A percentile compares a stretch with the other conserved stretches of the same genome.
Conservation (phyloP, 176 grass and related monocot species). For the Cenchrus purpureus region DNA sequence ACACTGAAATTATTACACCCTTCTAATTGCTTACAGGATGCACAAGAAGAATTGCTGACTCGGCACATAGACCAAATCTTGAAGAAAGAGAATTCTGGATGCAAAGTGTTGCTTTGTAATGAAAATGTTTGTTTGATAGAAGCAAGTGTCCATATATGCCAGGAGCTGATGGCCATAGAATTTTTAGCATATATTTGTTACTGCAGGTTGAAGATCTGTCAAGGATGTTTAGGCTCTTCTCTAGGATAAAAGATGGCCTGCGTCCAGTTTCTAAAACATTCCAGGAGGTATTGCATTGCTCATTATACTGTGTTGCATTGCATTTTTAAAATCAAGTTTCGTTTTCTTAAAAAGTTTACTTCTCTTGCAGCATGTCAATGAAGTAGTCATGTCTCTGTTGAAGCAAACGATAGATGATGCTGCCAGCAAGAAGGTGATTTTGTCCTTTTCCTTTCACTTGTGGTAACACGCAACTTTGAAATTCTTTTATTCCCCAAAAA, state of each 20-base stretch:
- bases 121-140: constrained; percentile 56
- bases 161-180: neutral
- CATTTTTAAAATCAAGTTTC: neutral
- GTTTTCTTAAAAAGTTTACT: constrained; percentile 15
- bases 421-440: constrained; percentile 57
- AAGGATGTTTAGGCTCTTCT: constrained; percentile 86
- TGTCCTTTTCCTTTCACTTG: neutral
- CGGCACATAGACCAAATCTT: constrained; percentile 56
- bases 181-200: neutral
- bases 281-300: constrained; percentile 50
- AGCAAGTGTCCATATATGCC: neutral
- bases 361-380: constrained; percentile 69
- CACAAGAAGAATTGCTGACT: constrained; percentile 59
- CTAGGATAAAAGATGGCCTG: constrained; percentile 55
- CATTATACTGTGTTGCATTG: constrained; percentile 8
- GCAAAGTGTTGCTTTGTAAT: constrained; percentile 67
- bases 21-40: constrained; percentile 51
- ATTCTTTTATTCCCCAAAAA: neutral
- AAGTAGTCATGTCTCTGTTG: constrained; percentile 61
- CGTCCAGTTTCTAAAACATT: constrained; percentile 66
- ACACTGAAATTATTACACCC: constrained; percentile 8
- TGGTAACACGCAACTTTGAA: neutral
- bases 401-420: constrained; percentile 71
- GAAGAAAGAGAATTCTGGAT: constrained; percentile 75
- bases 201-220: constrained; percentile 67